Base-by-base conservation (phyloP, 352 stramenopile species). In the Globisporangium cystogenes region DNA sequence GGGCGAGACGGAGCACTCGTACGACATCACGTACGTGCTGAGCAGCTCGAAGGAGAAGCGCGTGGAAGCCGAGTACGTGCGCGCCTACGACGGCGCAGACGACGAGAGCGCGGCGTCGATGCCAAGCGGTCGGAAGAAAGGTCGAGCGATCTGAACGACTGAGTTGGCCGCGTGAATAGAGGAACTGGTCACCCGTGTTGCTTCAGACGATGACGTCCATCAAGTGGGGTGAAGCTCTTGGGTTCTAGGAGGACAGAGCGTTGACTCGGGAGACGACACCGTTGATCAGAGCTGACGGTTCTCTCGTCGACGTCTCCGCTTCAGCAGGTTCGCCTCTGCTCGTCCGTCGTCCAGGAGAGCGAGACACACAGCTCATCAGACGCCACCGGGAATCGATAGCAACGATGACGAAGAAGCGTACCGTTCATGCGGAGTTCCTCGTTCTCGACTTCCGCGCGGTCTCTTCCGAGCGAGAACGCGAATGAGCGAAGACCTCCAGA, bases 11-110 rank as follows among this genome's bases (percentile, higher is more conserved):
- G 47, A 53, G 37, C 46, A 77, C 44, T 68, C 72, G 31, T 91
- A 92, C 47, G 78, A 92, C 55, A 64, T 92, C 20, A 62, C 70
- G 23, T 87, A 91, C 46, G 61, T 91, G 31, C 57, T 92, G 7
- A 65, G 64, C 24, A 69, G 54, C 27, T 60, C 57, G 8, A 82
- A 76, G 46, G 81, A 92, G 55, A 88, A 86, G 57, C 65, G 51
- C 15, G 64, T 89, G 12, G 65, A 82, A 46, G 73, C 74, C 2
- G 65, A 70, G 44, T 88, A 76, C 62, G 57, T 90, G 24, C 72
- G 66, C 6, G 59, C 50, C 7, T 85, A 83, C 48, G 24, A 51
- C 12, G 36, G 51, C 31, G 18, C 31, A 14, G 49, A 48, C 23
- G 7, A 52, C 18, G 26, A 48, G 21, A 47, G 49, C 36, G n/a